phyloP scores from a whole-genome alignment of 2,329 filamentous ascomycete genomes.

The Trichoderma asperellum region DNA sequence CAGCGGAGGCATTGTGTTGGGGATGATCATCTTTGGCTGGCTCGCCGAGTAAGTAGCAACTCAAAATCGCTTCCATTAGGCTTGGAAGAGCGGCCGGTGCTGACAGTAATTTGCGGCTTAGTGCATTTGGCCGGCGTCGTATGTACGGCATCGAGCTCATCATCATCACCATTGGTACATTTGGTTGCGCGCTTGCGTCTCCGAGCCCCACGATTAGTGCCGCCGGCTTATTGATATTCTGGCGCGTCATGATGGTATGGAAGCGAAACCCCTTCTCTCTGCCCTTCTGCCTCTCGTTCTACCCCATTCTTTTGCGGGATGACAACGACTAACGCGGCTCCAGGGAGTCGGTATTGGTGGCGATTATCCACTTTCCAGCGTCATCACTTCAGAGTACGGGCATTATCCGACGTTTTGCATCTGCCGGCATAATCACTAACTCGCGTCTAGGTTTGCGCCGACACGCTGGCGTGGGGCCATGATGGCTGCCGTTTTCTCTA shows the following conservation, averaged over 20 bases:
- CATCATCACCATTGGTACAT: slow-evolving; percentile 71
- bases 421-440: slow-evolving; percentile 30
- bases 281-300: neutral
- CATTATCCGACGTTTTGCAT: slow-evolving; percentile 25
- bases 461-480: slow-evolving; percentile 82
- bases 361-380: slow-evolving; percentile 78
- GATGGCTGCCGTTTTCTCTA: slow-evolving; percentile 82
- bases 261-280: neutral
- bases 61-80: neutral
- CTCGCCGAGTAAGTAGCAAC: slow-evolving; percentile 62
- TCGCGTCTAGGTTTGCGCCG: slow-evolving; percentile 67
- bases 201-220: slow-evolving; percentile 63
- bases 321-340: slow-evolving; percentile 1
- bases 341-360: slow-evolving; percentile 75
- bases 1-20: slow-evolving; percentile 76
- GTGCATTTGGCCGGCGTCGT: slow-evolving; percentile 70
- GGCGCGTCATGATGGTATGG: slow-evolving; percentile 71
- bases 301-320: neutral
- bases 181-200: slow-evolving; percentile 67
- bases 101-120: slow-evolving; percentile 30
- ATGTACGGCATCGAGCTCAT: slow-evolving; percentile 83
- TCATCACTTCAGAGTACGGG: slow-evolving; percentile 74
- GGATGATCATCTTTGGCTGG: slow-evolving; percentile 77
- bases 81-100: neutral
- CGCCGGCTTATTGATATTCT: slow-evolving; percentile 69